A percentile compares a stretch with the other conserved stretches of the same genome.
Conservation (phyloP, 1,284 basidiomycete genomes). For the Kalmanozyma brasiliensis region DNA sequence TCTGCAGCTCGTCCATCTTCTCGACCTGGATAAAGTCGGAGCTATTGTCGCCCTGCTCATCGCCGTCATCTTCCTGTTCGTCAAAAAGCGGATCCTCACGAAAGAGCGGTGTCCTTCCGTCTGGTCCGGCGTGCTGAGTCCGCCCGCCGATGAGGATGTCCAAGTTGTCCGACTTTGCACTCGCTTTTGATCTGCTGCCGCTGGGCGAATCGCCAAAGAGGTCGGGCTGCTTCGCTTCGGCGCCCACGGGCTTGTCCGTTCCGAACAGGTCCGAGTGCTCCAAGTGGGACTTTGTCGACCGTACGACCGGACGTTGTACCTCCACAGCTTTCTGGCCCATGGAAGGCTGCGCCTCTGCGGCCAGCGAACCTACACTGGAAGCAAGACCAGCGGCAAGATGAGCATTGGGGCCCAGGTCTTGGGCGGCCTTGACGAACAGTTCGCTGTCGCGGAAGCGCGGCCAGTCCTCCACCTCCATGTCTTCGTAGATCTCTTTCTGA, state of each 20-base stretch:
- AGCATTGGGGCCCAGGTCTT: constrained; percentile 74
- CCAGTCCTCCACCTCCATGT: constrained; percentile 88
- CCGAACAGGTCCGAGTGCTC: constrained; percentile 46
- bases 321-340: neutral
- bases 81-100: constrained; percentile 56
- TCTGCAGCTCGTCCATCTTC: constrained; percentile 75
- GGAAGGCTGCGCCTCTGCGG: constrained; percentile 17
- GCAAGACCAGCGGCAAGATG: constrained; percentile 57
- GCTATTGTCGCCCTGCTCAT: constrained; percentile 30
- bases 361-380: constrained; percentile 31
- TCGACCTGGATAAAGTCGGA: constrained; percentile 47
- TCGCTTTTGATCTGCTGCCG: constrained; percentile 37
- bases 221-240: constrained; percentile 23
- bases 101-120: constrained; percentile 53
- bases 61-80: constrained; percentile 46
- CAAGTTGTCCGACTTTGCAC: constrained; percentile 49
- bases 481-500: constrained; percentile 83
- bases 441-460: constrained; percentile 85
- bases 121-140: constrained; percentile 47
- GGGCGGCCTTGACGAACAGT: constrained; percentile 86
- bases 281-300: constrained; percentile 15
- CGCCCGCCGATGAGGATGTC: constrained; percentile 56
- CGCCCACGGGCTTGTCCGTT: constrained; percentile 27
- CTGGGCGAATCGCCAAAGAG: constrained; percentile 41
- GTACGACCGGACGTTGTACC: constrained; percentile 12